These are phyloP conservation scores for Aspergillus sp. DNA, from an alignment of 2,329 filamentous ascomycete genomes.

Conservation along the genomic window DNA sequence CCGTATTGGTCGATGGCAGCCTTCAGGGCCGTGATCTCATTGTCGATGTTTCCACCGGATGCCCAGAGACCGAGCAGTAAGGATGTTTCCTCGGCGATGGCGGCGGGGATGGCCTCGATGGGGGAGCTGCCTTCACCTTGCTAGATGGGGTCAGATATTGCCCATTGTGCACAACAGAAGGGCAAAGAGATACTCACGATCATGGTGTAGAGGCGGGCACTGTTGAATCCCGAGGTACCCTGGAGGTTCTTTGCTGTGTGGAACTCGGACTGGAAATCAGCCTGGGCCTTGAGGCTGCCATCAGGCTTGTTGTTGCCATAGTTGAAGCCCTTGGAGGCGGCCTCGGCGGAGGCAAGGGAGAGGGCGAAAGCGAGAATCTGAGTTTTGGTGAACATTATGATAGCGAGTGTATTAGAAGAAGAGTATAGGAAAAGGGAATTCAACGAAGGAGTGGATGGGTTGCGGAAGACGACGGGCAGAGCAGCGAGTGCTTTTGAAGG, in stretches of 20 bases:
- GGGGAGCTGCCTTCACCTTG: constrained; percentile 57
- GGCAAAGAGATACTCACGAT: constrained; percentile 39
- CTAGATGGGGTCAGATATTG: constrained; percentile 13
- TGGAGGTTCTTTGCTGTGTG: constrained; percentile 39
- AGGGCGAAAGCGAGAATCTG: constrained; percentile 35
- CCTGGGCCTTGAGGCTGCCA: constrained; percentile 41
- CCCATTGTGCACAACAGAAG: no score
- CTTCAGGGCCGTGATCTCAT: constrained; percentile 72
- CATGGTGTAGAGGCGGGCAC: constrained; percentile 61
- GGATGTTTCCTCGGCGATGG: constrained; percentile 74
- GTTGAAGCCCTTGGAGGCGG: constrained; percentile 49
- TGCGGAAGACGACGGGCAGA: not conserved
- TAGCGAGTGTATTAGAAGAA: constrained; percentile 12
- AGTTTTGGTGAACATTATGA: constrained; percentile 25
- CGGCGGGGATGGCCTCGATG: constrained; percentile 76
- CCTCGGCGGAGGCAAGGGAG: constrained; percentile 34
- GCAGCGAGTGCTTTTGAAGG: not conserved
- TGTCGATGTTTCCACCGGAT: constrained; percentile 68
- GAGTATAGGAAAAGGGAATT: constrained; percentile 3
- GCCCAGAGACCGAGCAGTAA: constrained; percentile 84
- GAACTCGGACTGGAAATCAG: constrained; percentile 48
- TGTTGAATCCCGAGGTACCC: constrained; percentile 44
- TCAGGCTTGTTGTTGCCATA: constrained; percentile 45
- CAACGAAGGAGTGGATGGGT: constrained; percentile 11
- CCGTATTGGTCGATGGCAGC: constrained; percentile 70